Evolutionary conservation across 208 protist species (phyloP).

Genomic region (Vickermania spadyakhi): DNA sequence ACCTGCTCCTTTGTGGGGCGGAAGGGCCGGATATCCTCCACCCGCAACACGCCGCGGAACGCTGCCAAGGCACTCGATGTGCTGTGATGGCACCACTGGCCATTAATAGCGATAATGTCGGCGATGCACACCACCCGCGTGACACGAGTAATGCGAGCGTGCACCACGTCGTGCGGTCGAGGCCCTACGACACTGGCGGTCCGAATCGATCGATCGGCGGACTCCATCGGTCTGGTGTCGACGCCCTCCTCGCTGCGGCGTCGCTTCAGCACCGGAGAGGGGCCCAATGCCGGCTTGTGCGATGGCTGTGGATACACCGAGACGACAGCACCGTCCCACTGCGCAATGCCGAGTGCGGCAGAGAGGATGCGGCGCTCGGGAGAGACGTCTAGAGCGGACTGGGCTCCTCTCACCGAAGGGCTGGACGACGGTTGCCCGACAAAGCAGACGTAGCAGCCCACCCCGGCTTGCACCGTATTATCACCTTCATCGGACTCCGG

Average conservation of each 20-base stretch:
- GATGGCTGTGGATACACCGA: slow-evolving; percentile 21
- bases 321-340: slow-evolving; percentile 58
- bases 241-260: neutral
- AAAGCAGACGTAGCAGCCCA: slow-evolving; percentile 42
- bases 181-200: slow-evolving; percentile 29
- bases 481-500: neutral
- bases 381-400: too few species aligned
- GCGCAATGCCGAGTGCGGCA: slow-evolving; percentile 40
- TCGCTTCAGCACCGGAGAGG: neutral
- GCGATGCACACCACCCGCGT: slow-evolving; percentile 39
- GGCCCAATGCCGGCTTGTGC: neutral
- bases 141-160: slow-evolving; percentile 51
- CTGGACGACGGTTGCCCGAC: neutral
- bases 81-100: slow-evolving; percentile 45
- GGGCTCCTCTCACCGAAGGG: too few species aligned
- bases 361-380: slow-evolving; percentile 25
- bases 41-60: slow-evolving; percentile 56
- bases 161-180: slow-evolving; percentile 41
- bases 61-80: slow-evolving; percentile 3
- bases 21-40: slow-evolving; percentile 73
- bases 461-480: slow-evolving; percentile 24
- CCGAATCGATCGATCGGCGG: neutral
- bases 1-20: slow-evolving; percentile 37
- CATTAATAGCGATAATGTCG: slow-evolving; percentile 66
- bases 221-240: neutral